These are phyloP conservation scores for Teratosphaeria zuluensis DNA, from an alignment of 2,329 filamentous ascomycete species.

Conservation along the genomic window DNA sequence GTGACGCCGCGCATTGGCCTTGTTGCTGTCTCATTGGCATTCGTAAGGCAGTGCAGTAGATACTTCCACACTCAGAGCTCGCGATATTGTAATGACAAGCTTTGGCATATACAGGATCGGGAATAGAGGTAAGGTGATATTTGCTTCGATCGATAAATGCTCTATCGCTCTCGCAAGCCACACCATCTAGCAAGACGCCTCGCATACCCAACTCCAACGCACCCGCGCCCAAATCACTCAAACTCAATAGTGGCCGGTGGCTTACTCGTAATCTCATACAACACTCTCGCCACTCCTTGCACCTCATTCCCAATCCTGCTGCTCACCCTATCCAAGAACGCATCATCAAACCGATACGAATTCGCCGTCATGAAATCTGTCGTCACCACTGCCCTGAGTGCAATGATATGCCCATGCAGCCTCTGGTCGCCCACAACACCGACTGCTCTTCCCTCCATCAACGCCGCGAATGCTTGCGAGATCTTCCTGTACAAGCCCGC, in stretches of 20 bases:
- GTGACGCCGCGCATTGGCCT: too few species aligned
- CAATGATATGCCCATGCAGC: conserved; percentile 54
- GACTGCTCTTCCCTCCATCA: conserved; percentile 56
- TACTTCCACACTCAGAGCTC: too few species aligned
- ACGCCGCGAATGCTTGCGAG: conserved; percentile 59
- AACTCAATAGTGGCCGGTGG: conserved; percentile 66
- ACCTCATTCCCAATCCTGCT: conserved; percentile 68
- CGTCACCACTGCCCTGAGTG: conserved; percentile 52
- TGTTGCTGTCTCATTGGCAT: too few species aligned
- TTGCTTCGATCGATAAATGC: too few species aligned
- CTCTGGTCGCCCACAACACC: conserved; percentile 63
- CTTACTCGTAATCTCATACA: conserved; percentile 61
- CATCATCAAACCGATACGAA: conserved; percentile 53
- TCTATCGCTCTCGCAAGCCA: too few species aligned
- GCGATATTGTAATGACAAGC: too few species aligned
- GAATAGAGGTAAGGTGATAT: too few species aligned
- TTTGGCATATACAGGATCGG: too few species aligned
- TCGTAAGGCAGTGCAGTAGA: too few species aligned
- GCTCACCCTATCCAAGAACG: conserved; percentile 56
- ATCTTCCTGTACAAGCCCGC: conserved; percentile 66
- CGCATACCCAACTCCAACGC: background rate
- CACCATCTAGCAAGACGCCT: background rate
- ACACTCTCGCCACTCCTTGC: conserved; percentile 59
- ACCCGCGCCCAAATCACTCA: conserved; percentile 40
- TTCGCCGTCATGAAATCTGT: conserved; percentile 69